Percentiles rank a stretch among this genome's conserved stretches.
Evolutionary conservation across 805 yeast genomes (phyloP).

Genomic region (Candida coquimbonensis): DNA sequence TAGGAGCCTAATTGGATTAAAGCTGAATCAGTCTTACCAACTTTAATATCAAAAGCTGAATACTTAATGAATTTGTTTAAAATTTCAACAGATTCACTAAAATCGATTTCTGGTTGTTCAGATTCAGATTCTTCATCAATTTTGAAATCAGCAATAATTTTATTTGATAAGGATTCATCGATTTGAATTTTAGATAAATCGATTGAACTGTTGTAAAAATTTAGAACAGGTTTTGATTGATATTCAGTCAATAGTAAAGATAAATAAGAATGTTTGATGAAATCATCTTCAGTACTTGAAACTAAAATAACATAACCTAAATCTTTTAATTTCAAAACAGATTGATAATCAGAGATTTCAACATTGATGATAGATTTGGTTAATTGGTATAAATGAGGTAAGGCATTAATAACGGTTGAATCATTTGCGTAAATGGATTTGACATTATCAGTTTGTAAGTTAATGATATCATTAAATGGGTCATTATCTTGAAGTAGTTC

Average conservation of each 20-base stretch:
- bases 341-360: constrained; percentile 59
- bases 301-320: constrained; percentile 56
- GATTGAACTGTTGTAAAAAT: constrained; percentile 45
- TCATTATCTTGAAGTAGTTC: constrained; percentile 7
- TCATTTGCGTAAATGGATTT: constrained; percentile 43
- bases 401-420: constrained; percentile 42
- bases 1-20: constrained; percentile 50
- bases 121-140: constrained; percentile 4
- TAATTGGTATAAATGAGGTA: constrained; percentile 49
- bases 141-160: constrained; percentile 3
- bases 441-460: constrained; percentile 1
- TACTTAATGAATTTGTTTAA: constrained; percentile 2
- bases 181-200: not conserved
- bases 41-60: constrained; percentile 3
- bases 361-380: constrained; percentile 54
- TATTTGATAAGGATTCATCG: constrained; percentile 1
- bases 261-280: constrained; percentile 45
- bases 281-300: constrained; percentile 53
- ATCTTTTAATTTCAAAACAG: constrained; percentile 68
- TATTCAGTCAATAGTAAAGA: constrained; percentile 51
- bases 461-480: constrained; percentile 5
- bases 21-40: constrained; percentile 3
- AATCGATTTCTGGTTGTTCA: constrained; percentile 6
- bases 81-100: constrained; percentile 1
- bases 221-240: constrained; percentile 54